A percentile compares a stretch with the other conserved stretches of the same genome.
These are phyloP conservation scores for Rhinocladiella mackenziei DNA, from an alignment of 2,329 filamentous ascomycete species.

Conservation along the genomic window DNA sequence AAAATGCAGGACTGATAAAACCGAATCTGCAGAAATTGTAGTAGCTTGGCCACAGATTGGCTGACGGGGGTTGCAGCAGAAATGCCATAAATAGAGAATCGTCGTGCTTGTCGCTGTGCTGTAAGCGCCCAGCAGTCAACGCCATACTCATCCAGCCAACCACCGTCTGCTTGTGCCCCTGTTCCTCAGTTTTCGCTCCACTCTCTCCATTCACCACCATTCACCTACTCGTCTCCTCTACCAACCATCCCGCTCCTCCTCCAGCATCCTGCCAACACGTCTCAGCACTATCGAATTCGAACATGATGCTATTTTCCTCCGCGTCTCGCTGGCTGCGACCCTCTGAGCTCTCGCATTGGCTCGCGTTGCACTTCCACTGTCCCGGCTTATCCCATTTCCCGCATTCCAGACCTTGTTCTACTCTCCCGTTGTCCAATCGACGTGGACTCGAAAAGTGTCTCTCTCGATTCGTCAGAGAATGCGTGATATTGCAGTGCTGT, in stretches of 20 bases:
- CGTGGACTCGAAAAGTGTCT: constrained; percentile 5
- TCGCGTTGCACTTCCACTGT: constrained; percentile 1
- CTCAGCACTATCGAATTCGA: constrained; percentile 17
- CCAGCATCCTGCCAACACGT: constrained; percentile 18
- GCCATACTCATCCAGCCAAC: too few species aligned
- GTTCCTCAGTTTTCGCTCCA: too few species aligned
- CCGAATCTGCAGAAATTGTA: too few species aligned
- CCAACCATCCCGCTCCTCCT: constrained; percentile 12
- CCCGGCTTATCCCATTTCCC: too few species aligned
- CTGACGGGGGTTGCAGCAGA: too few species aligned
- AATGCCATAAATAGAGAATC: too few species aligned
- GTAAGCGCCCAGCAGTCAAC: too few species aligned
- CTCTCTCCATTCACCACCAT: background rate
- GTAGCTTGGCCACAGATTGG: too few species aligned
- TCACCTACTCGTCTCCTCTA: constrained; percentile 1
- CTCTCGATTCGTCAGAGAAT: constrained; percentile 12
- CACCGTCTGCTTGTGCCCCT: too few species aligned
- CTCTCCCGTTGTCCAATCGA: constrained; percentile 16
- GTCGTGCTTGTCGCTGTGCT: too few species aligned
- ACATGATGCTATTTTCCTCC: constrained; percentile 16
- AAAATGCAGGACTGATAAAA: too few species aligned
- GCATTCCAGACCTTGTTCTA: constrained; percentile 3
- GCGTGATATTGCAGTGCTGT: constrained; percentile 18
- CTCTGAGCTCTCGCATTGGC: constrained; percentile 14
- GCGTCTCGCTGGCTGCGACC: constrained; percentile 19